A percentile compares a stretch with the other conserved stretches of the same genome.
Evolutionary conservation across 257 asterid species (phyloP).

Genomic region (Cordia subcordata): DNA sequence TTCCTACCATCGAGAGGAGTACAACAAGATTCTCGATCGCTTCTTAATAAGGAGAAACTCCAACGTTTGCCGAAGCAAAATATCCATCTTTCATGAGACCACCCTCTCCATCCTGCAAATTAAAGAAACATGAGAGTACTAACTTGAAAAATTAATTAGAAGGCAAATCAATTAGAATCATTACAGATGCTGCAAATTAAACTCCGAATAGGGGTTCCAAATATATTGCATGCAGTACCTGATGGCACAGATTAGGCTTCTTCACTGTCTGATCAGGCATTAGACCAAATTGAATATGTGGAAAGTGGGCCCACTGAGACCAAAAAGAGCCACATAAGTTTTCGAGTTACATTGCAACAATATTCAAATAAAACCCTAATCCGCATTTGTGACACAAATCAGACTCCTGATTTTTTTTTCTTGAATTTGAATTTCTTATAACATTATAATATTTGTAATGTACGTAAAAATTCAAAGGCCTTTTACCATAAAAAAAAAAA

Average conservation of each 20-base stretch:
- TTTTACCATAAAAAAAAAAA: neutral
- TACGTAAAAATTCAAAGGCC: too few species aligned
- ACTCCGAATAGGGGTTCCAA: neutral
- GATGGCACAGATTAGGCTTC: constrained; percentile 30
- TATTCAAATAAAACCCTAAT: neutral
- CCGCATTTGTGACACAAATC: too few species aligned
- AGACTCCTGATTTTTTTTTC: too few species aligned
- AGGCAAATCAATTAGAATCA: too few species aligned
- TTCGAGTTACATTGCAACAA: neutral
- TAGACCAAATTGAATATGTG: constrained; percentile 44
- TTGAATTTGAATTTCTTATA: too few species aligned
- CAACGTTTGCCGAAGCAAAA: constrained; percentile 30
- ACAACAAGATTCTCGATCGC: neutral
- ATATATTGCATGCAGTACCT: constrained; percentile 16
- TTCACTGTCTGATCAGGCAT: constrained; percentile 33
- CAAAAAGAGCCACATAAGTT: neutral
- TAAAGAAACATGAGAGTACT: neutral
- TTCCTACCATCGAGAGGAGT: neutral
- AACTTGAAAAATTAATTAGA: neutral
- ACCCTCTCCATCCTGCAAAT: constrained; percentile 30
- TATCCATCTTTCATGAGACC: constrained; percentile 35
- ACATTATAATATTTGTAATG: too few species aligned
- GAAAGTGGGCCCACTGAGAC: constrained; percentile 47
- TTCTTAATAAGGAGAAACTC: constrained; percentile 30
- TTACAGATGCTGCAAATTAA: neutral